Base-by-base conservation (phyloP, 2,329 filamentous ascomycete genomes). In the Colletotrichum lindemuthianum region DNA sequence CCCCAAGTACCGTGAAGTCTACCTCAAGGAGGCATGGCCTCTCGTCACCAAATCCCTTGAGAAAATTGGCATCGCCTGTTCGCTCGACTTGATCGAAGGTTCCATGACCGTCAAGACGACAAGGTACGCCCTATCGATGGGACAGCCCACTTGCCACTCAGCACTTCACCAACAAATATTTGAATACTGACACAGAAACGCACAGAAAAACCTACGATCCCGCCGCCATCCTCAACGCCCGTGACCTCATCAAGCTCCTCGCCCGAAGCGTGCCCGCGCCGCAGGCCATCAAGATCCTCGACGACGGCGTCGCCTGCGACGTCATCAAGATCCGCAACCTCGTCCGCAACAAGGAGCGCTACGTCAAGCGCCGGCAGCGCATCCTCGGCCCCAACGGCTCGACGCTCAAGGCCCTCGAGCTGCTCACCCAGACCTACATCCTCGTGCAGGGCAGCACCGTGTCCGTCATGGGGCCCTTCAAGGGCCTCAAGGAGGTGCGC, bases 71-170 rank as follows among this genome's bases (percentile, higher is more conserved):
- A 93, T 99, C 50, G 92, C 92, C 47, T 97, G 95, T 75, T 94
- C 92, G 8, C 88, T 99, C 33, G 95, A 99, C 81, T 84, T 99
- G 76, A 91, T 98, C 5, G 94, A 98, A 77, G 96, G 96, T 74
- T 93, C 89, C 75, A 98, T 98, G 95, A 94, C 92, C 0, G 95
- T 98, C 69, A 96, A 95, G 79, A 98, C 96, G 32, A 98, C 95
- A 6, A 86, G 91, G 70, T 75, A 89, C 92, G 71, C 90, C 90
- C n/a, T 24, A 24, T 24, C 24, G 24, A 24, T 24, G 24, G 24
- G 24, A 24, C 24, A 24, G 1, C 24, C 24, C 24, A 24, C 24
- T 24, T 24, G 24, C 3, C 24, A 24, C 24, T 24, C 24, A 24
- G 24, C 24, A 24, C 24, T 24, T 24, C 24, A 24, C 3, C 24